Conservation (phyloP, 1,284 basidiomycete species). For the Cryptococcus neoformans region DNA sequence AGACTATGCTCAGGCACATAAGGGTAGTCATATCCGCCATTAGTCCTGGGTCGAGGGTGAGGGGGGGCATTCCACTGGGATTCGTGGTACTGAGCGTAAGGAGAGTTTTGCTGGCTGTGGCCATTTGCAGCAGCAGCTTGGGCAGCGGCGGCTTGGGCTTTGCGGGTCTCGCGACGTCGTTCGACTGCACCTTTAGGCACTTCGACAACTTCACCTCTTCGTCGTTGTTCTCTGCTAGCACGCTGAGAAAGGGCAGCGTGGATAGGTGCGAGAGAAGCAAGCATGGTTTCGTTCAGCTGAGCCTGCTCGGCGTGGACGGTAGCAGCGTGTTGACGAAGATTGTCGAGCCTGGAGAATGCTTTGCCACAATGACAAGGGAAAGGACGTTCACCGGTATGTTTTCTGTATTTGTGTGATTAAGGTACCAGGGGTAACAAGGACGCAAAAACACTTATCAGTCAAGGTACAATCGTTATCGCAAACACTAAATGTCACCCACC, state of each 20-base stretch:
- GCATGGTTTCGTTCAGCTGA: slow-evolving; percentile 85
- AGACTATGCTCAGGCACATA: neutral
- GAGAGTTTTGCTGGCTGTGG: slow-evolving; percentile 10
- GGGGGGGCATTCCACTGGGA: slow-evolving; percentile 17
- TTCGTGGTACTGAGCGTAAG: slow-evolving; percentile 20
- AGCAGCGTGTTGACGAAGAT: slow-evolving; percentile 92
- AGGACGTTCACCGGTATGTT: slow-evolving; percentile 95
- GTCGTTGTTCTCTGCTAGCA: slow-evolving; percentile 49
- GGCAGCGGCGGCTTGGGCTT: slow-evolving; percentile 3
- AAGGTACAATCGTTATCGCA: neutral
- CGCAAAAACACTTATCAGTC: neutral
- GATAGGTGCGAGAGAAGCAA: slow-evolving; percentile 79
- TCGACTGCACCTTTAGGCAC: slow-evolving; percentile 47
- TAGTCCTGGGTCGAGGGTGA: slow-evolving; percentile 29
- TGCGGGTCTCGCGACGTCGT: slow-evolving; percentile 26
- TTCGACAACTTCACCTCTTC: slow-evolving; percentile 48
- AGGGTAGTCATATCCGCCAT: neutral
- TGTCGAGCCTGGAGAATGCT: slow-evolving; percentile 93
- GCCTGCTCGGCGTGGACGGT: slow-evolving; percentile 88
- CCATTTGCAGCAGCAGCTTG: neutral
- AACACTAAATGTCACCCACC: slow-evolving; percentile 54
- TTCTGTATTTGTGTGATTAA: slow-evolving; percentile 55
- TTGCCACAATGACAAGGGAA: slow-evolving; percentile 95
- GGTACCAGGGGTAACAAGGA: slow-evolving; percentile 4
- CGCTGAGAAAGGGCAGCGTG: slow-evolving; percentile 67